Evolutionary conservation across 2,329 filamentous ascomycete genomes (phyloP).

Genomic region (Cladosporium colombiae): DNA sequence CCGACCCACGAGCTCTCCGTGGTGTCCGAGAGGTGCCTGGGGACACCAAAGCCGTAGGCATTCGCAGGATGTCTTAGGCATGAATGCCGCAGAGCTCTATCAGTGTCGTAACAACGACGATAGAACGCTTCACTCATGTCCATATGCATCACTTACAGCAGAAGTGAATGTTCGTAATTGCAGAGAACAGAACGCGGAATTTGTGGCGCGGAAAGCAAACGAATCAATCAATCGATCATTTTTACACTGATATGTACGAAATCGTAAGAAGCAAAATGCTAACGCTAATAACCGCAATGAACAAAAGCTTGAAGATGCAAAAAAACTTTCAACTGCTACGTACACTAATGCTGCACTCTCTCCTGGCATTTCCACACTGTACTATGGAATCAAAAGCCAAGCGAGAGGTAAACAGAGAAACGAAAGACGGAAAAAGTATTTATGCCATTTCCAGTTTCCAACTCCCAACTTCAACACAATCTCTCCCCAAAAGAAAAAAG

Average conservation of each 20-base stretch:
- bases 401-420: not conserved
- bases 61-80: no score
- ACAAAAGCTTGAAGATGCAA: not conserved
- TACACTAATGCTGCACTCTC: not conserved
- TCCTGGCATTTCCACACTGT: not conserved
- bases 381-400: not conserved
- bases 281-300: not conserved
- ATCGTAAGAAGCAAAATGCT: not conserved
- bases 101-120: no score
- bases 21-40: no score
- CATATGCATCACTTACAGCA: no score
- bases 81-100: no score
- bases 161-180: no score
- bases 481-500: not conserved
- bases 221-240: not conserved
- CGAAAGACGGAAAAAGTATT: not conserved
- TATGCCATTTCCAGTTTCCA: no score
- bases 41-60: no score
- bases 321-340: not conserved
- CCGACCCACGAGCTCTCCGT: not conserved
- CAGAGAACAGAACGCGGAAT: not conserved
- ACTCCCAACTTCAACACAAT: not conserved
- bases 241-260: not conserved
- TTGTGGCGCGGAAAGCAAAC: no score
- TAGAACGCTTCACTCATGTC: no score